Base-by-base conservation (phyloP, 2,329 filamentous ascomycete genomes). In the Clarireedia monteithiana region DNA sequence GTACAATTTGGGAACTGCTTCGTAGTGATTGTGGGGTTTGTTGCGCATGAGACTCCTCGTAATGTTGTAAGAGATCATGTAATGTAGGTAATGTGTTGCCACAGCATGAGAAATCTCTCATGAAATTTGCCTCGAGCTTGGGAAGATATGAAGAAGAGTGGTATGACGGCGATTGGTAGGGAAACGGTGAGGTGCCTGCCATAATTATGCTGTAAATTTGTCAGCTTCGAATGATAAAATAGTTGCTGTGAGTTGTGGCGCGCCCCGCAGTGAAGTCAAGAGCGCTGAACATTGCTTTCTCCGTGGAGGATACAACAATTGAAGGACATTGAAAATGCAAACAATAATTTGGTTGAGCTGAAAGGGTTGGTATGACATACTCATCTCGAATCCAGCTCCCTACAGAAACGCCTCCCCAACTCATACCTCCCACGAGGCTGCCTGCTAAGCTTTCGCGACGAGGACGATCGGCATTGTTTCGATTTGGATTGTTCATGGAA, bases 361-460 rank as follows among this genome's bases (percentile, higher is more conserved):
- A 26, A 24, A 44, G 15, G 23, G 5, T n/a, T 47, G 26, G 17
- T 44, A 26, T 17, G 52, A 86, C 92, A 84, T 84, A 99, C 94
- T 99, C 94, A 75, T 99, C 92, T 72, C 89, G 82, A 72, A 99
- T 94, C 78, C 95, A 97, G 68, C 92, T 97, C 60, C 92, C 92
- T 62, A 97, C 89, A 7, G 92, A 97, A 59, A 96, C 84, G 62
- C 91, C 92, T 69, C 92, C 92, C 91, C 92, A 99, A 73, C 91
- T 96, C 85, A 96, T 91, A 66, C 92, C 91, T 61, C 85, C 87
- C 74, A 85, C 83, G 57, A 85, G 71, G 67, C 83, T 86, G 49
- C 82, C 82, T 15, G 82, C 82, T 36, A 85, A 70, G 56, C 78
- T 82, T 69, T 86, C 83, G 63, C 83, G 76, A 60, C 83, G 77